A percentile compares a stretch with the other conserved stretches of the same genome.
phyloP scores from a whole-genome alignment of 2,329 filamentous ascomycete species.

The Basipetospora chlamydospora region DNA sequence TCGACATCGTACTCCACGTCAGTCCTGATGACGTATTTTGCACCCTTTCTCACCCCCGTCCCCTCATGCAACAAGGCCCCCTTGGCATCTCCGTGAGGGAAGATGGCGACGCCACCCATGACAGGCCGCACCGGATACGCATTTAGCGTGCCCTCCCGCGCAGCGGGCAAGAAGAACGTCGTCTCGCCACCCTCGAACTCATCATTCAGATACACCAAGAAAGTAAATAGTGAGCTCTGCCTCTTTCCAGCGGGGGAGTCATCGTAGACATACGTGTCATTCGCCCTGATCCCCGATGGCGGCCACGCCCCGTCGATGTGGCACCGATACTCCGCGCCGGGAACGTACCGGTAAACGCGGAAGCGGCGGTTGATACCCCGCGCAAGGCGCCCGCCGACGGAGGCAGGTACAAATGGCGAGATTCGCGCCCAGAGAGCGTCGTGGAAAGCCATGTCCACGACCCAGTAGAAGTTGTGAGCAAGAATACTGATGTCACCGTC shows the following conservation, averaged over 20 bases:
- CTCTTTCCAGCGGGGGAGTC: constrained; percentile 41
- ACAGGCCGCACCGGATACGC: constrained; percentile 55
- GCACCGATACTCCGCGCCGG: constrained; percentile 55
- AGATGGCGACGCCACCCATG: constrained; percentile 53
- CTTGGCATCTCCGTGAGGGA: constrained; percentile 53
- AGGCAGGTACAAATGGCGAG: constrained; percentile 37
- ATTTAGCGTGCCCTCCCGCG: constrained; percentile 50
- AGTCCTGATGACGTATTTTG: constrained; percentile 55
- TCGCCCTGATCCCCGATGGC: constrained; percentile 46
- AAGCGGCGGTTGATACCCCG: constrained; percentile 56
- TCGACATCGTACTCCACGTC: constrained; percentile 58
- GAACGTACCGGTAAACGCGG: constrained; percentile 58
- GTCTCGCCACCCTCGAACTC: constrained; percentile 60
- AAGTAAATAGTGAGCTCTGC: constrained; percentile 56
- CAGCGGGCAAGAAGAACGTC: constrained; percentile 53
- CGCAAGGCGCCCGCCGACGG: constrained; percentile 39
- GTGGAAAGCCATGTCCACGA: constrained; percentile 48
- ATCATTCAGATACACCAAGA: constrained; percentile 55
- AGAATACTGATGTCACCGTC: constrained; percentile 50
- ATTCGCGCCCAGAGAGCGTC: constrained; percentile 49
- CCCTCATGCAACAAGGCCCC: constrained; percentile 56
- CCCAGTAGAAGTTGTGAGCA: constrained; percentile 63
- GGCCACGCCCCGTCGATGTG: constrained; percentile 64
- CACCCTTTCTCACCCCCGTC: constrained; percentile 51
- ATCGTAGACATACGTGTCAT: constrained; percentile 51